A percentile compares a stretch with the other conserved stretches of the same genome.
phyloP scores from a whole-genome alignment of 2,329 filamentous ascomycete species.

The Penicillium paneum region DNA sequence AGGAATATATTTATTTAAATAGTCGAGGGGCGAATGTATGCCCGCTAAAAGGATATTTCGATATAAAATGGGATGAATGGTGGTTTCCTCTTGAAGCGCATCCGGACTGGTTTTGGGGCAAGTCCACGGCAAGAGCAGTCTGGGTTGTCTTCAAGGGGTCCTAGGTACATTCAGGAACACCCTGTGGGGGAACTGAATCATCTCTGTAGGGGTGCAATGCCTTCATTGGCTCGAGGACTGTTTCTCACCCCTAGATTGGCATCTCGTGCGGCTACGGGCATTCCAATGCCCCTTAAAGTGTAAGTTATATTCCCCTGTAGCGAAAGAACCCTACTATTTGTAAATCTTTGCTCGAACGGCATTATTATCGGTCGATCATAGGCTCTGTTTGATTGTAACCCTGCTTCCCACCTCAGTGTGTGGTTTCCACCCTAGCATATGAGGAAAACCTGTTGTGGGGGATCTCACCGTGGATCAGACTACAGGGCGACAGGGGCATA shows the following conservation, averaged over 20 bases:
- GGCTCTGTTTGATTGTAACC: constrained; percentile 7
- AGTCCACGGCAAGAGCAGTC: not conserved
- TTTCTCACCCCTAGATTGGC: constrained; percentile 20
- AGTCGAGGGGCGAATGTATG: not conserved
- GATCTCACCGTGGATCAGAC: too few relatives aligned
- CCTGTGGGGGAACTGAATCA: not conserved
- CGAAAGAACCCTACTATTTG: constrained; percentile 9
- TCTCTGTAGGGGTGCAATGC: constrained; percentile 3
- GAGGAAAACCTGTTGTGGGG: not conserved
- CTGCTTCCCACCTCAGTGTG: not conserved
- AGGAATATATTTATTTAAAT: constrained; percentile 1
- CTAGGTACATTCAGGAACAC: not conserved
- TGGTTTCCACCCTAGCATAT: not conserved
- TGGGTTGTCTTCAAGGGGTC: not conserved
- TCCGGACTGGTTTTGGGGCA: not conserved
- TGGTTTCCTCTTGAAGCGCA: constrained; percentile 1
- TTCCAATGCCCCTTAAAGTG: constrained; percentile 10
- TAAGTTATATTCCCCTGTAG: constrained; percentile 8
- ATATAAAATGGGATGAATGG: not conserved
- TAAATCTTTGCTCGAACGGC: not conserved
- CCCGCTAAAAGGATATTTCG: not conserved
- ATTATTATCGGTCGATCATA: constrained; percentile 8
- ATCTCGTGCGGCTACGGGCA: constrained; percentile 9
- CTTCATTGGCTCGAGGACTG: constrained; percentile 1
- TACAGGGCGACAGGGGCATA: not conserved